phyloP scores from a whole-genome alignment of 2,329 filamentous ascomycete species.

The Pseudocercospora vitis region DNA sequence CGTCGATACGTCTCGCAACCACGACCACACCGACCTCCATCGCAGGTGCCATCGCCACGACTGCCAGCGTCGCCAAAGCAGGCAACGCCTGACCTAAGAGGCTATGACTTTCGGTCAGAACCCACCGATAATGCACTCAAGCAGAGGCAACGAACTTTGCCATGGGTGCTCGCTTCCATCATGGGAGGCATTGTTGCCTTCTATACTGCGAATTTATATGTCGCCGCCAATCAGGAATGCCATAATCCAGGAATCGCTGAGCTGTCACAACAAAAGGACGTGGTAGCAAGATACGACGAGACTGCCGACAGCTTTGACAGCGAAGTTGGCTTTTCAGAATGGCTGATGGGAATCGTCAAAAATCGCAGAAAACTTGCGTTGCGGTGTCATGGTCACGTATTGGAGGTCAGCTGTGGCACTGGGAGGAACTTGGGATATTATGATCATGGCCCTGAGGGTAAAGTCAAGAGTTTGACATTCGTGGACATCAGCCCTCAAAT shows the following conservation, averaged over 20 bases:
- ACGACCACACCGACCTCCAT: background rate
- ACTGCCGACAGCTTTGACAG: constrained; percentile 49
- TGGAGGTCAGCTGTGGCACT: constrained; percentile 52
- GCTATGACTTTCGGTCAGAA: background rate
- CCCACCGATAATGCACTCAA: constrained; percentile 2
- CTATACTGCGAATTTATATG: constrained; percentile 42
- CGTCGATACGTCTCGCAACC: no score
- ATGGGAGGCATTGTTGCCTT: constrained; percentile 41
- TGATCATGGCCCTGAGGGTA: constrained; percentile 26
- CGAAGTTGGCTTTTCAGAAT: constrained; percentile 48
- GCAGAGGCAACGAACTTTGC: background rate
- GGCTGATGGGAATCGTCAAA: constrained; percentile 43
- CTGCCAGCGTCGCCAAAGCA: background rate
- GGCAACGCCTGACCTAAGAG: background rate
- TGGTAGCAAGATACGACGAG: constrained; percentile 48
- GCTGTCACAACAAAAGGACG: constrained; percentile 39
- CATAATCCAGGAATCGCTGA: constrained; percentile 28
- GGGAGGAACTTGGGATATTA: constrained; percentile 52
- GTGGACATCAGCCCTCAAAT: constrained; percentile 51
- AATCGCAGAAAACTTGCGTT: constrained; percentile 44
- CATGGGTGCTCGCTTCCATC: constrained; percentile 4
- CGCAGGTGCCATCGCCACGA: background rate
- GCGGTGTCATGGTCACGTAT: constrained; percentile 48
- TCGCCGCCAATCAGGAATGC: constrained; percentile 34
- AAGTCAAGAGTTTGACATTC: constrained; percentile 47